Percentiles rank a stretch among this genome's conserved stretches.
Evolutionary conservation across 176 grass and related monocot genomes (phyloP).

Genomic region (Oryza australiensis): DNA sequence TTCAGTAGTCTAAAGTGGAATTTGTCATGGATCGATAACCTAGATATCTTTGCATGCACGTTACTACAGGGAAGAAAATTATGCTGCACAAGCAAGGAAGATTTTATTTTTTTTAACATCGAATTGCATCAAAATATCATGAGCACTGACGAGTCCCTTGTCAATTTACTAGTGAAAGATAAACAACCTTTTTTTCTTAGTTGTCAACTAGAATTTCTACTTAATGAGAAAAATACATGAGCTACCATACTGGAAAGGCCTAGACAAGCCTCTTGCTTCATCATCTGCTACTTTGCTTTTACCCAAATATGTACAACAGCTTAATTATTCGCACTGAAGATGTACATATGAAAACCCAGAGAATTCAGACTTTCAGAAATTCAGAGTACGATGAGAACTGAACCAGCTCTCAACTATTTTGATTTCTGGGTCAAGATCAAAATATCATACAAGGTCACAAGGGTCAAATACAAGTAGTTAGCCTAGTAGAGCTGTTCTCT

Average conservation of each 20-base stretch:
- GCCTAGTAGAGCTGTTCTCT: conserved; percentile 71
- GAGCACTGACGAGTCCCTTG: neutral
- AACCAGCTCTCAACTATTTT: conserved; percentile 29
- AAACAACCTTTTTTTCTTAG: neutral
- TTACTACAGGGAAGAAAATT: no score
- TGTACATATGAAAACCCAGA: conserved; percentile 28
- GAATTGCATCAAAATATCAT: neutral
- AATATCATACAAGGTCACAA: conserved; percentile 46
- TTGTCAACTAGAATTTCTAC: conserved; percentile 26
- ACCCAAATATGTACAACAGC: conserved; percentile 37
- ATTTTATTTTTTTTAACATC: neutral
- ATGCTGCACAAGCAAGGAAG: neutral
- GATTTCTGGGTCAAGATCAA: conserved; percentile 18
- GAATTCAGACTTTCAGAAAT: neutral
- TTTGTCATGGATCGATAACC: no score
- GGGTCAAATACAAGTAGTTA: conserved; percentile 9
- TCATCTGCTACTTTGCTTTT: conserved; percentile 29
- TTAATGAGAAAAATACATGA: neutral
- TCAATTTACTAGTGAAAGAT: neutral
- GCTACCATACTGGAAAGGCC: conserved; percentile 24
- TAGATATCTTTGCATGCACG: no score
- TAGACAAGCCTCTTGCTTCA: conserved; percentile 11
- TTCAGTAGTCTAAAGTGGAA: no score
- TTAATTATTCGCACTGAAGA: conserved; percentile 26
- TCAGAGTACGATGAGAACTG: neutral